phyloP scores from a whole-genome alignment of 805 yeast species.

The Pichia deserticola region DNA sequence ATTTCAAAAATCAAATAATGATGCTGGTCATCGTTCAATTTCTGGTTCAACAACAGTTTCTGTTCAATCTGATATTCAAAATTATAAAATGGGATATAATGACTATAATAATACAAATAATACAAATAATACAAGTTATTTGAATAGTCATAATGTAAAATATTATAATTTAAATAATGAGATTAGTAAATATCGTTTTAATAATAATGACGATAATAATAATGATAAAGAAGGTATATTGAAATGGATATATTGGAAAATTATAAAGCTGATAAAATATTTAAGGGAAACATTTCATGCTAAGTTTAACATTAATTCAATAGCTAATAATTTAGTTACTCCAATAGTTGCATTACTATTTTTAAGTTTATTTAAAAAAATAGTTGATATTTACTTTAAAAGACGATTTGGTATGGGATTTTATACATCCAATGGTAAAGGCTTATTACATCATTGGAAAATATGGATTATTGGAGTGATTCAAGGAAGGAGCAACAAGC shows the following conservation, averaged over 20 bases:
- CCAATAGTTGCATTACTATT: not conserved
- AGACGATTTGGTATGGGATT: not conserved
- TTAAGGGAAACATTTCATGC: not conserved
- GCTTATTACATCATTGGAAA: not conserved
- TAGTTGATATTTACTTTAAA: not conserved
- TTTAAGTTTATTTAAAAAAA: not conserved
- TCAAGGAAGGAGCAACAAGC: not conserved
- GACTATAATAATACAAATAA: no score
- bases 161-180: not conserved
- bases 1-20: not conserved
- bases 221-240: not conserved
- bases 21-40: slow-evolving; percentile 6
- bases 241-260: slow-evolving; percentile 1
- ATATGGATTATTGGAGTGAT: not conserved
- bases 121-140: not conserved
- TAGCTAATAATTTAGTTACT: not conserved
- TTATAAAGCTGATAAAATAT: not conserved
- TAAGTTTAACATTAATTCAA: not conserved
- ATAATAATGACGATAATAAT: not conserved
- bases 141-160: not conserved
- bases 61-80: slow-evolving; percentile 1
- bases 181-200: not conserved
- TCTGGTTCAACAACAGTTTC: slow-evolving; percentile 8
- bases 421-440: not conserved
- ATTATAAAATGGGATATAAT: slow-evolving; percentile 6